Conservation (phyloP, 306 rosid species). For the Trichosanthes cucumerina region DNA sequence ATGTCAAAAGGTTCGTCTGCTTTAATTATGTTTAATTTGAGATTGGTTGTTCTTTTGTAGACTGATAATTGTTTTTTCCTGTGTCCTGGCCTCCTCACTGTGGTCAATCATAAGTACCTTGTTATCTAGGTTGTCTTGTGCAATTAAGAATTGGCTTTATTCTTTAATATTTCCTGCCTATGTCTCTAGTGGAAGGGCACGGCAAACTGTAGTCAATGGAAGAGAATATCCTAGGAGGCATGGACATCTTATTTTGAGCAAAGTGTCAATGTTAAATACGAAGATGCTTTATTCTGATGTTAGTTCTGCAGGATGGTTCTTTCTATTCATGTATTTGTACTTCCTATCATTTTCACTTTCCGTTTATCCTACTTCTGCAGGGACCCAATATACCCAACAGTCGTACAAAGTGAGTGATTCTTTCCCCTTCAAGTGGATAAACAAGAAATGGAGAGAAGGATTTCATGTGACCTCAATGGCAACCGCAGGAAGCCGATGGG, state of each 20-base stretch:
- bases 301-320: not conserved
- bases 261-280: not conserved
- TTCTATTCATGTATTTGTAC: not conserved
- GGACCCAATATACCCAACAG: constrained; percentile 86
- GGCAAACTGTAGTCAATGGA: not conserved
- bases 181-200: not conserved
- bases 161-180: not conserved
- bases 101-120: not conserved
- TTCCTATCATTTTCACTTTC: not conserved
- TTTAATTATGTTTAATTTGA: not conserved
- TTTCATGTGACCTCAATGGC: constrained; percentile 97
- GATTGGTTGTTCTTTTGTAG: not conserved
- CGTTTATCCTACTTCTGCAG: constrained; percentile 26
- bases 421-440: constrained; percentile 95
- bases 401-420: constrained; percentile 99
- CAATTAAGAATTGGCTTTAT: not conserved
- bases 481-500: constrained; percentile 96
- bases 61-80: not conserved
- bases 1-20: constrained; percentile 47
- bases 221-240: not conserved
- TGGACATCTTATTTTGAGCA: not conserved
- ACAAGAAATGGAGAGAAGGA: constrained; percentile 96
- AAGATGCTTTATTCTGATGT: not conserved
- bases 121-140: not conserved
- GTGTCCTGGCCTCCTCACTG: not conserved